Percentiles rank a stretch among this genome's conserved stretches.
phyloP scores from a whole-genome alignment of 371 early-diverging fungal species.

The Sporodiniella umbellata region DNA sequence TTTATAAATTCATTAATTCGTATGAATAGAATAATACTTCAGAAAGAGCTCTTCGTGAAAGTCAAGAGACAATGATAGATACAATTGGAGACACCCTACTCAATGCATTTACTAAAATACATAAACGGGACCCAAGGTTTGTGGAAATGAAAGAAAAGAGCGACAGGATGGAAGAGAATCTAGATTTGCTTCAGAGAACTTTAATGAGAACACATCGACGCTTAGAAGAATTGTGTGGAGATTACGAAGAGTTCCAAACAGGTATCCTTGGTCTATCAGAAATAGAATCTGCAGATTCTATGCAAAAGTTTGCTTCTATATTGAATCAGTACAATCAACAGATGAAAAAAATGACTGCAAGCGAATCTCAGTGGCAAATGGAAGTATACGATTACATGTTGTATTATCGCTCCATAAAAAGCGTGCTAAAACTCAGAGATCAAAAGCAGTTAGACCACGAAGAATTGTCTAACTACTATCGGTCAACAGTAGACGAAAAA shows the following conservation, averaged over 20 bases:
- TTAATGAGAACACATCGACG: slow-evolving; percentile 73
- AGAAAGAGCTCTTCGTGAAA: slow-evolving; percentile 41
- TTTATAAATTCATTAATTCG: too few relatives aligned
- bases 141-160: slow-evolving; percentile 75
- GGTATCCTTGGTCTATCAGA: slow-evolving; percentile 69
- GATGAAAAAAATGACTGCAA: slow-evolving; percentile 53
- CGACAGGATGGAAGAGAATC: slow-evolving; percentile 80
- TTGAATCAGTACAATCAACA: slow-evolving; percentile 56
- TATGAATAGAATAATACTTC: slow-evolving; percentile 56
- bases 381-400: slow-evolving; percentile 84
- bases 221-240: slow-evolving; percentile 72
- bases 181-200: slow-evolving; percentile 75
- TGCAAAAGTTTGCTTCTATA: slow-evolving; percentile 64
- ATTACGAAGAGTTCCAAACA: slow-evolving; percentile 76
- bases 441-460: slow-evolving; percentile 94
- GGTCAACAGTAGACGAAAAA: slow-evolving; percentile 59
- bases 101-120: slow-evolving; percentile 89
- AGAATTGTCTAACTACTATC: slow-evolving; percentile 76
- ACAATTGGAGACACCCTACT: slow-evolving; percentile 84
- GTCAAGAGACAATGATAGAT: slow-evolving; percentile 76
- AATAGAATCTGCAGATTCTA: slow-evolving; percentile 80
- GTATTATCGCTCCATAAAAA: slow-evolving; percentile 85
- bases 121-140: slow-evolving; percentile 84
- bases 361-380: slow-evolving; percentile 71
- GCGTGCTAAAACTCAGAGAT: slow-evolving; percentile 78